These are phyloP conservation scores for Wickerhamiella hasegawae DNA, from an alignment of 805 yeast species.

Conservation along the genomic window DNA sequence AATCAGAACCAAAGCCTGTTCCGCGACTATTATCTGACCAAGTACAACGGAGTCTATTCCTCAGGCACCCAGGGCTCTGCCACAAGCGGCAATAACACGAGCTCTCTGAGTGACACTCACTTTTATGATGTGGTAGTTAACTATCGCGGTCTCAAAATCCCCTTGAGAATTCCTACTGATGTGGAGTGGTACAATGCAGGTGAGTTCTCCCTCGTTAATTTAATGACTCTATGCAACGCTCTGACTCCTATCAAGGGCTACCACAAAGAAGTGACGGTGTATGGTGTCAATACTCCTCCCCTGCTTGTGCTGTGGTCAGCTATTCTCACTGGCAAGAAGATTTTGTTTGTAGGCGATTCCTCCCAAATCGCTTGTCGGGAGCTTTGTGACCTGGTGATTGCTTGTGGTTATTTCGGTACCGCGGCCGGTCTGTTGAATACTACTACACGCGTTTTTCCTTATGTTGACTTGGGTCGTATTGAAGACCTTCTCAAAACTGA, in stretches of 20 bases:
- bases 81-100: background rate
- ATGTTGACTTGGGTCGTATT: conserved; percentile 38
- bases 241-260: conserved; percentile 10
- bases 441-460: conserved; percentile 35
- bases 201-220: conserved; percentile 15
- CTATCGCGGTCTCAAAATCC: conserved; percentile 18
- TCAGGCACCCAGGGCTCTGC: background rate
- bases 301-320: conserved; percentile 36
- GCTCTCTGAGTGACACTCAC: conserved; percentile 16
- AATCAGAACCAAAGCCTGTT: conserved; percentile 4
- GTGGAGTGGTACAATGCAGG: conserved; percentile 19
- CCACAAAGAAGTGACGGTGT: conserved; percentile 30
- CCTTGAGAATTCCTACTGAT: conserved; percentile 20
- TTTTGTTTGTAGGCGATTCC: conserved; percentile 29
- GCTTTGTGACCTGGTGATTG: conserved; percentile 35
- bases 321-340: conserved; percentile 34
- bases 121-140: conserved; percentile 18
- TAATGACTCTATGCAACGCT: conserved; percentile 17
- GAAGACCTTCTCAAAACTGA: conserved; percentile 33
- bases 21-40: conserved; percentile 1
- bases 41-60: background rate
- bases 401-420: conserved; percentile 33
- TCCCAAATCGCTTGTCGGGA: conserved; percentile 34
- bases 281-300: conserved; percentile 40
- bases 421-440: conserved; percentile 39